Conservation (phyloP, 1,284 basidiomycete species). For the Vanrija humicola region DNA sequence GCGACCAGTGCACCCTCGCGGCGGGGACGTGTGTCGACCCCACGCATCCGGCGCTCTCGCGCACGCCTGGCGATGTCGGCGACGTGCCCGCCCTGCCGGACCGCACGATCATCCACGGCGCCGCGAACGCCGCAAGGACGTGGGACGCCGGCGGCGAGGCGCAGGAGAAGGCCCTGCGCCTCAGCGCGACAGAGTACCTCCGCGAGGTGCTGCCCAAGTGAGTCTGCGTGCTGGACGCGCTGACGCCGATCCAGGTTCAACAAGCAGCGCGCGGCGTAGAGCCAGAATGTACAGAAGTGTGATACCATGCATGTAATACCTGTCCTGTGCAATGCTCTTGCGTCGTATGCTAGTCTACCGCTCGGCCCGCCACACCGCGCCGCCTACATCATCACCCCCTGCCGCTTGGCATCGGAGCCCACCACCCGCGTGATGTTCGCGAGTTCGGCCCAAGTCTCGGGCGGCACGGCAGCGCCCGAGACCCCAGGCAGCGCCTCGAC, state of each 20-base stretch:
- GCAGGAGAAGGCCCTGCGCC: slow-evolving; percentile 74
- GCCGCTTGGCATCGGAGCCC: not conserved
- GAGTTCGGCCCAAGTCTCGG: slow-evolving; percentile 5
- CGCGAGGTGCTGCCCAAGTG: slow-evolving; percentile 82
- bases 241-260: not conserved
- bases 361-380: too few species aligned
- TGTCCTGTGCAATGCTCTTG: too few species aligned
- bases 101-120: slow-evolving; percentile 79
- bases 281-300: not conserved
- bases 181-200: slow-evolving; percentile 86
- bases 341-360: too few species aligned
- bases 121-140: slow-evolving; percentile 62
- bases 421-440: slow-evolving; percentile 7
- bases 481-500: not conserved
- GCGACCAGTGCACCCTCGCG: slow-evolving; percentile 7
- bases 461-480: too few species aligned
- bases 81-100: slow-evolving; percentile 58
- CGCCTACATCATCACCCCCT: too few species aligned
- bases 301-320: too few species aligned
- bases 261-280: slow-evolving; percentile 1
- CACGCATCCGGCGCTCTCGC: not conserved
- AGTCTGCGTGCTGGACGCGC: slow-evolving; percentile 5
- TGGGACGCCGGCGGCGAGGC: slow-evolving; percentile 84
- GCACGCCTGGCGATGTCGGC: not conserved
- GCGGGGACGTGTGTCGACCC: slow-evolving; percentile 1